Base-by-base conservation (phyloP, 345 rosid species). In the Aethionema arabicum region DNA sequence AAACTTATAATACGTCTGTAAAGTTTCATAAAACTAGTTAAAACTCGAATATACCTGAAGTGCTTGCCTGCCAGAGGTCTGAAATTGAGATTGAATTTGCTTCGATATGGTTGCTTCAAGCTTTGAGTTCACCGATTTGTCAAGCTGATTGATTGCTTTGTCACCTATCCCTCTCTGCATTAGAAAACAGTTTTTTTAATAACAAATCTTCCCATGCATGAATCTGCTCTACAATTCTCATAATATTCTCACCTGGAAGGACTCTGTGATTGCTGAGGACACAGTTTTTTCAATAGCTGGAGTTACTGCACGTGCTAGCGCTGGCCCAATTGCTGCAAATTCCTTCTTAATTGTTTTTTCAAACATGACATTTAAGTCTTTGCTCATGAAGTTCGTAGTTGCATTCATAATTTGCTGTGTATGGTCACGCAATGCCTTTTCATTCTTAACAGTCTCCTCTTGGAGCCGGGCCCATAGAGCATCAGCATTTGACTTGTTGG, bases 1-100 rank as follows among this genome's bases (percentile, higher is more conserved):
- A 9, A 31, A 29, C 48, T 56, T 33, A 27, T 38, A 42, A 41
- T 10, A 63, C 3, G 32, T 32, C 11, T 21, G 27, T 10, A 12
- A 59, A 51, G 8, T 42, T 40, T 32, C 33, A 6, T 27, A 39
- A 48, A 37, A 14, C 33, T 6, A 71, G 53, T 60, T 45, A 32
- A 40, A 54, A 64, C 39, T 57, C 30, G 8, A 13, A 31, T 65
- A 48, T 67, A 91, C 98, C 98, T 89, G 93, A 56, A 92, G 90
- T 21, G 96, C 95, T 65, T 83, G 92, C 78, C 74, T 87, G 73
- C 96, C 99, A 78, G 97, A 81, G 58, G 91, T 90, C 83, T 87
- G 97, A 75, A 93, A 90, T 56, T 90, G 97, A 44, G 86, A 72
- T 67, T 82, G 86, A 52, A 93, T 93, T 77, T 93, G 99, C 76